Evolutionary conservation across 75 land plant genomes (phyloP).

Genomic region (Azolla pinnata): DNA sequence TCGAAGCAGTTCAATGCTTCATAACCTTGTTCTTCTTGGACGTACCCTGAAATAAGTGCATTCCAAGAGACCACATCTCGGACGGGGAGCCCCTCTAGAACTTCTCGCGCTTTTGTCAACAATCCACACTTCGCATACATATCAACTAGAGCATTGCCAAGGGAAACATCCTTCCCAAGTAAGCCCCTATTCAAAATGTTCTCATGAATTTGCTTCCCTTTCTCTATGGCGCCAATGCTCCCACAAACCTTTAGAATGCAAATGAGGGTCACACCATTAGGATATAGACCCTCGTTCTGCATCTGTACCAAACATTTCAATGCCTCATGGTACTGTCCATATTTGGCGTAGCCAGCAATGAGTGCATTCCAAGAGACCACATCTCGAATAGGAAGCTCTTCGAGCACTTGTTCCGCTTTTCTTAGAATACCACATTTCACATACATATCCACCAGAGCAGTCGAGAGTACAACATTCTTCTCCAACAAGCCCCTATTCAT

Average conservation of each 20-base stretch:
- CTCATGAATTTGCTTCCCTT: slow-evolving; percentile 22
- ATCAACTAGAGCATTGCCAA: slow-evolving; percentile 27
- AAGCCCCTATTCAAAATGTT: slow-evolving; percentile 22
- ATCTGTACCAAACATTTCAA: not conserved
- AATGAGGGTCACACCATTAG: slow-evolving; percentile 15
- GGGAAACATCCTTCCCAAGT: slow-evolving; percentile 10
- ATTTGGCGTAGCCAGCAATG: slow-evolving; percentile 22
- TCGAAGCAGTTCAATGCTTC: slow-evolving; percentile 27
- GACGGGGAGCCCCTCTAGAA: slow-evolving; percentile 10
- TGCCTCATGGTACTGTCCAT: slow-evolving; percentile 20
- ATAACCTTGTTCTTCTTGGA: slow-evolving; percentile 5
- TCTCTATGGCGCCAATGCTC: not conserved
- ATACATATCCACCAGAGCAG: slow-evolving; percentile 27
- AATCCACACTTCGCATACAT: slow-evolving; percentile 29
- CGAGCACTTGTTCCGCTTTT: slow-evolving; percentile 21
- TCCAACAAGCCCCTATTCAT: slow-evolving; percentile 6
- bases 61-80: slow-evolving; percentile 29
- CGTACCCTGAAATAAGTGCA: slow-evolving; percentile 15
- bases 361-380: slow-evolving; percentile 35
- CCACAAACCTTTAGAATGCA: slow-evolving; percentile 22
- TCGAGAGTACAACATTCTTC: slow-evolving; percentile 6
- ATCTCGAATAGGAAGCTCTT: slow-evolving; percentile 18
- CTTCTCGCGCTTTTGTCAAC: slow-evolving; percentile 12
- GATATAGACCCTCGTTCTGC: not conserved
- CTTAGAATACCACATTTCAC: slow-evolving; percentile 18